phyloP scores from a whole-genome alignment of 768 basidiomycete species.

The Tulasnella calospora region DNA sequence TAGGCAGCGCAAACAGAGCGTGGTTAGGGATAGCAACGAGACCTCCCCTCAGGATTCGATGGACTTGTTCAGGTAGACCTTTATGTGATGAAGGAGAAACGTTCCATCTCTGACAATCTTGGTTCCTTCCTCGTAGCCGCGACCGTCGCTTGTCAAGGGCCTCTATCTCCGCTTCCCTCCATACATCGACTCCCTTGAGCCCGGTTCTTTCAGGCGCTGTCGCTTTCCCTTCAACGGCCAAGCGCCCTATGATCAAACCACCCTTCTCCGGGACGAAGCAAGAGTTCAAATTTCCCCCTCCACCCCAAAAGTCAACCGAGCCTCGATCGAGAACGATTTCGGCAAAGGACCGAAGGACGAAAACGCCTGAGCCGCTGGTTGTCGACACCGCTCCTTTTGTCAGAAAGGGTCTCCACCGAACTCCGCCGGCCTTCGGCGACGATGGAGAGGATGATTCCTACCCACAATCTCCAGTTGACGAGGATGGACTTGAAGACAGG shows the following conservation, averaged over 20 bases:
- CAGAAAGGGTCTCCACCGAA: neutral
- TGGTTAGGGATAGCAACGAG: neutral
- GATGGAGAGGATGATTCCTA: neutral
- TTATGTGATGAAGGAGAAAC: too few relatives aligned
- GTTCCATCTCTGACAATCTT: neutral
- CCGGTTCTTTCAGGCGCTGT: neutral
- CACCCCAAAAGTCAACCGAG: neutral
- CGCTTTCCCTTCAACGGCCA: neutral
- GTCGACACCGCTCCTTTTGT: neutral
- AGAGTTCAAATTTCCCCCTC: slow-evolving; percentile 1
- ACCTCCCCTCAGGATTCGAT: neutral
- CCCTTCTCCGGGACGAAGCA: neutral
- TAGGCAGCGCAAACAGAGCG: neutral
- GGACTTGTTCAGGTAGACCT: neutral
- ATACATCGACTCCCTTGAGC: neutral
- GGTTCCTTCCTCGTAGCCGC: neutral
- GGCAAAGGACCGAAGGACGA: neutral
- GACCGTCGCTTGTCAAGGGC: slow-evolving; percentile 2
- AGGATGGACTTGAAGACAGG: neutral
- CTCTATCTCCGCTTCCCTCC: neutral
- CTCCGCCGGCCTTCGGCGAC: neutral
- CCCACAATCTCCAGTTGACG: neutral
- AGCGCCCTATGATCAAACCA: neutral
- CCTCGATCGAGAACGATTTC: neutral
- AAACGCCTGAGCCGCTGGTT: neutral